These are phyloP conservation scores for Physaria fendleri DNA, from an alignment of 345 rosid species.

Conservation along the genomic window DNA sequence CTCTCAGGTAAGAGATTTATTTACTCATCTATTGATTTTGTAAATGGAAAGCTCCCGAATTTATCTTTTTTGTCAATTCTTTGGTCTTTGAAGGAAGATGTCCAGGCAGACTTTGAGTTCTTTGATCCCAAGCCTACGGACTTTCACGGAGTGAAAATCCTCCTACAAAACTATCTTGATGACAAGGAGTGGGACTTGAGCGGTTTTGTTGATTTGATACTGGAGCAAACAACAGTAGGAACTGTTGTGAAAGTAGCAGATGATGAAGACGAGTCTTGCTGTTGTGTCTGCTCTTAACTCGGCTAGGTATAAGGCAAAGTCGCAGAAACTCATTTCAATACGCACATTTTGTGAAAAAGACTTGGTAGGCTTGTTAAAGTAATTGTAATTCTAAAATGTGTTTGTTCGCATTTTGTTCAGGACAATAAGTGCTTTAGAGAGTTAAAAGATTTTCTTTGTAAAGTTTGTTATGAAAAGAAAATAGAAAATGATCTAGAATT, in stretches of 20 bases:
- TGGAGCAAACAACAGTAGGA: constrained; percentile 84
- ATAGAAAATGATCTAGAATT: constrained; percentile 33
- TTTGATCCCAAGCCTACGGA: constrained; percentile 81
- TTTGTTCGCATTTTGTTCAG: constrained; percentile 27
- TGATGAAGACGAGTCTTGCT: constrained; percentile 63
- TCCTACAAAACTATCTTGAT: constrained; percentile 65
- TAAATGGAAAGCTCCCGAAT: not conserved
- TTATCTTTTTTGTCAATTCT: not conserved
- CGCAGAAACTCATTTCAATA: not conserved
- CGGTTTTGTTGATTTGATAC: constrained; percentile 74
- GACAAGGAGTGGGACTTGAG: constrained; percentile 80
- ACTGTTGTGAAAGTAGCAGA: constrained; percentile 83
- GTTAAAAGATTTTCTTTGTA: constrained; percentile 55
- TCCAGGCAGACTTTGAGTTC: constrained; percentile 90
- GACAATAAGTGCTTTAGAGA: constrained; percentile 54
- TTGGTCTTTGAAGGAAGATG: constrained; percentile 45
- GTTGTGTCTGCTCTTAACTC: constrained; percentile 60
- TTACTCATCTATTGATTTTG: not conserved
- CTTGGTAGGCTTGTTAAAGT: not conserved
- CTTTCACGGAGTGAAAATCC: constrained; percentile 70
- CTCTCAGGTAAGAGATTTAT: constrained; percentile 29
- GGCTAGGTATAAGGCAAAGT: constrained; percentile 70
- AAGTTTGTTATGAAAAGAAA: constrained; percentile 45
- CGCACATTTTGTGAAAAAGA: not conserved
- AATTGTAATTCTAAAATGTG: not conserved